Conservation (phyloP, 768 basidiomycete species). For the Lepiota brunneoincarnata region DNA sequence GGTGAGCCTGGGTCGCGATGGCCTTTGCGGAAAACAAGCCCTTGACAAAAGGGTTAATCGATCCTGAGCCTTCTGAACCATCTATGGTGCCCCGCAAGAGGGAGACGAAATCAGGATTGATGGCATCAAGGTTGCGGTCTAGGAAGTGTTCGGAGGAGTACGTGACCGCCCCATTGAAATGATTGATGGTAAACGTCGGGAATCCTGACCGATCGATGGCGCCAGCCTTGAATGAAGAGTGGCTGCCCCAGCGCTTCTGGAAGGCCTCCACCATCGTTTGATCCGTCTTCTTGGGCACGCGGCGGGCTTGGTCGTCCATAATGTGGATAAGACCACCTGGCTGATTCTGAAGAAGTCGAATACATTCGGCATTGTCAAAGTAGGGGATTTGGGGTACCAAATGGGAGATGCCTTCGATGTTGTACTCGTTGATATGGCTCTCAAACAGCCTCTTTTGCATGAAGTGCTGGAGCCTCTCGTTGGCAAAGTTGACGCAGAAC, state of each 20-base stretch:
- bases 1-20: constrained; percentile 91
- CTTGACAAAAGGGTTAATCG: constrained; percentile 88
- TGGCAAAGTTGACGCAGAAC: constrained; percentile 95
- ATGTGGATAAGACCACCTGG: constrained; percentile 95
- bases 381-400: constrained; percentile 71
- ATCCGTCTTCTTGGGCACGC: constrained; percentile 87
- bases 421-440: constrained; percentile 78
- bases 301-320: constrained; percentile 93
- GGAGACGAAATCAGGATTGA: constrained; percentile 92
- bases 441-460: constrained; percentile 80
- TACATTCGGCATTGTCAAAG: constrained; percentile 89
- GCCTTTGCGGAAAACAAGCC: constrained; percentile 85
- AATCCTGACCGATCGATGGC: constrained; percentile 71
- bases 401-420: constrained; percentile 72
- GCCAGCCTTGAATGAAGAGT: constrained; percentile 87
- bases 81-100: constrained; percentile 51
- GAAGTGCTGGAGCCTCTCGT: constrained; percentile 87
- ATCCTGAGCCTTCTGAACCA: constrained; percentile 62
- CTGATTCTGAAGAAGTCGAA: constrained; percentile 79
- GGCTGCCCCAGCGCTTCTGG: constrained; percentile 91
- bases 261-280: constrained; percentile 94
- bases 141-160: constrained; percentile 92
- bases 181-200: constrained; percentile 87
- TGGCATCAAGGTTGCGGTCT: constrained; percentile 81
- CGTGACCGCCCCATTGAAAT: constrained; percentile 87